A percentile compares a stretch with the other conserved stretches of the same genome.
Conservation (phyloP, 441 rosid genomes). For the Erysimum pusillum region DNA sequence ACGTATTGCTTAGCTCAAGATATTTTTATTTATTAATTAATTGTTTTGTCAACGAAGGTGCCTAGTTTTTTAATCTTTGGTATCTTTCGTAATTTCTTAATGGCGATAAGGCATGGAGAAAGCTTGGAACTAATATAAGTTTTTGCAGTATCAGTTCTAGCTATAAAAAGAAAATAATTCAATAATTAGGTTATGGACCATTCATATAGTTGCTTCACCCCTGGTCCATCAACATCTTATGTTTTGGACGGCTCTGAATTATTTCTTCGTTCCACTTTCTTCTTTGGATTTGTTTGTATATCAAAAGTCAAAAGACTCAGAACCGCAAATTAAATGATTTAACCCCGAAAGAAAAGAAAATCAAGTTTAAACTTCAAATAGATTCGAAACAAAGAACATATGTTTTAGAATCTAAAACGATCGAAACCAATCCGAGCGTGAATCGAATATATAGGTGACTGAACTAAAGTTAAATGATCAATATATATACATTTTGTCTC, state of each 20-base stretch:
- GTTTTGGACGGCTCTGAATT: background rate
- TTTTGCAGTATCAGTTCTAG: background rate
- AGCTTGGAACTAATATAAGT: background rate
- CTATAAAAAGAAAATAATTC: background rate
- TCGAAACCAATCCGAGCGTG: background rate
- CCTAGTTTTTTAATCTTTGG: background rate
- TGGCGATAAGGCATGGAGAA: background rate
- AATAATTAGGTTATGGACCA: background rate
- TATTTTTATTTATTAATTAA: conserved; percentile 3
- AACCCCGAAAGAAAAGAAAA: background rate
- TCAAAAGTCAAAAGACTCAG: background rate
- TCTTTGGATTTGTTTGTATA: background rate
- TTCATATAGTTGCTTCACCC: background rate
- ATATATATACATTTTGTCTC: background rate
- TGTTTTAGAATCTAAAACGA: background rate
- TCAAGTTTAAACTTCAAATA: background rate
- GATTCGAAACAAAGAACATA: background rate
- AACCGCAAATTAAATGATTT: background rate
- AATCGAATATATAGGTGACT: background rate
- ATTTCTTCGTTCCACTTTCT: background rate
- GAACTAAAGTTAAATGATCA: background rate
- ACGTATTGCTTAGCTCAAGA: conserved; percentile 9
- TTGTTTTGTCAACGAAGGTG: conserved; percentile 15
- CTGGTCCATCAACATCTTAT: background rate
- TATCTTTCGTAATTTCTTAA: background rate